These are phyloP conservation scores for Aspergillus aculeatus DNA, from an alignment of 2,329 filamentous ascomycete species.

Conservation along the genomic window DNA sequence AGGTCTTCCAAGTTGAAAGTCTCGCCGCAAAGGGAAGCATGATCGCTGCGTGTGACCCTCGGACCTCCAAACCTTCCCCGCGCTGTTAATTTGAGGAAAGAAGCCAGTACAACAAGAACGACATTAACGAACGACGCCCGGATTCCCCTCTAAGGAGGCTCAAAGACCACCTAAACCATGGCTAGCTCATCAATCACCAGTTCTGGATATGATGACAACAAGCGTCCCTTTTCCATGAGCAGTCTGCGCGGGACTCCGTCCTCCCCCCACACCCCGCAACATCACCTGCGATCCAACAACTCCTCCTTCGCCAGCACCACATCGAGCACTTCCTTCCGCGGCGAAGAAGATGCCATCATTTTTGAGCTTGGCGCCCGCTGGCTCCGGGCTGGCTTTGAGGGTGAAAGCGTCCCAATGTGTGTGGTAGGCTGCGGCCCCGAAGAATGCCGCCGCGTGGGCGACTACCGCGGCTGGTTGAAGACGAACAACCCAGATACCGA, in stretches of 20 bases:
- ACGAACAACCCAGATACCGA: conserved; percentile 51
- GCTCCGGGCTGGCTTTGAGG: conserved; percentile 80
- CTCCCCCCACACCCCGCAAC: conserved; percentile 61
- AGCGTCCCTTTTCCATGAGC: conserved; percentile 21
- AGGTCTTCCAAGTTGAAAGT: background rate
- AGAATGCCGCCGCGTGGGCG: conserved; percentile 72
- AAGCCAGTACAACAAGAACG: background rate
- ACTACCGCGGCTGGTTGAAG: conserved; percentile 70
- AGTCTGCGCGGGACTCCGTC: conserved; percentile 36
- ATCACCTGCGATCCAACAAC: conserved; percentile 48
- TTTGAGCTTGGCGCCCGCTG: conserved; percentile 79
- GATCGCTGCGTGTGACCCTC: conserved; percentile 6
- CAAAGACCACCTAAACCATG: conserved; percentile 13
- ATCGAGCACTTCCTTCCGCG: conserved; percentile 57
- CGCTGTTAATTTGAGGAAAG: conserved; percentile 6
- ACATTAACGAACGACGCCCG: conserved; percentile 4
- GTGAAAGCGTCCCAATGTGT: conserved; percentile 73
- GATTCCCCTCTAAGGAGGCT: background rate
- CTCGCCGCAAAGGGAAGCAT: conserved; percentile 10
- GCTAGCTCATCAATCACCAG: conserved; percentile 16
- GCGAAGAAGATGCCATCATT: conserved; percentile 81
- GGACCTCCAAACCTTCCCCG: conserved; percentile 15
- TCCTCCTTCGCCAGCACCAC: conserved; percentile 55
- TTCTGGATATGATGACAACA: conserved; percentile 11
- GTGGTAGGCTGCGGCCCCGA: conserved; percentile 71